Evolutionary conservation across 2,329 filamentous ascomycete genomes (phyloP).

Genomic region (Xylaria sp.): DNA sequence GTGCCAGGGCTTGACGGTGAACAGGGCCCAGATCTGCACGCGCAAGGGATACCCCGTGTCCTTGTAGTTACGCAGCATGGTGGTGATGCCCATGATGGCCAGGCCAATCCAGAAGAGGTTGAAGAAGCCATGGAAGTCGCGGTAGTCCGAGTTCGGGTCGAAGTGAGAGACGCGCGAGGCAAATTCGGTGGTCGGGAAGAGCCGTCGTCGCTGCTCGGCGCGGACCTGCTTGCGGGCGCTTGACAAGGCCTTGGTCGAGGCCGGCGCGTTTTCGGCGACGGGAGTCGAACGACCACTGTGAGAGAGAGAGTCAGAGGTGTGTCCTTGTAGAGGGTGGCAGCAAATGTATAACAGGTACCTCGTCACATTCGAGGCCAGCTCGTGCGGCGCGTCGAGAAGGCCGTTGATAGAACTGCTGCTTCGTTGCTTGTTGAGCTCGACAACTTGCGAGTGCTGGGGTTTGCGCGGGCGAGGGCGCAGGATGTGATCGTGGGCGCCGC

Average conservation of each 20-base stretch:
- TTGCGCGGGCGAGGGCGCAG: conserved; percentile 63
- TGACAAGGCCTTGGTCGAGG: conserved; percentile 87
- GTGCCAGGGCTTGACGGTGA: conserved; percentile 90
- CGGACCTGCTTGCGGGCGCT: conserved; percentile 85
- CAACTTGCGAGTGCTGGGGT: conserved; percentile 60
- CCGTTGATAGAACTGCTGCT: conserved; percentile 54
- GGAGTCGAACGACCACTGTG: conserved; percentile 84
- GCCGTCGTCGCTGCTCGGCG: conserved; percentile 80
- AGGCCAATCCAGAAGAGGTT: conserved; percentile 98
- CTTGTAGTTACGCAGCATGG: conserved; percentile 91
- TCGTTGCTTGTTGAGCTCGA: conserved; percentile 57
- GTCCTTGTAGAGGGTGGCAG: background rate
- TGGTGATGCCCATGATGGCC: conserved; percentile 95
- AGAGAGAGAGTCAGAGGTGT: background rate
- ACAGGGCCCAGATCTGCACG: conserved; percentile 86
- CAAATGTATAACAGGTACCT: conserved; percentile 52
- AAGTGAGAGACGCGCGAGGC: conserved; percentile 93
- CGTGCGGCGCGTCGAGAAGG: conserved; percentile 52
- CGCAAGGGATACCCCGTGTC: conserved; percentile 90
- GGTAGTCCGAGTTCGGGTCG: conserved; percentile 89
- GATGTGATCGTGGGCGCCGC: conserved; percentile 54
- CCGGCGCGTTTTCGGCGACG: conserved; percentile 88
- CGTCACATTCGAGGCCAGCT: conserved; percentile 56
- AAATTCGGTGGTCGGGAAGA: conserved; percentile 95
- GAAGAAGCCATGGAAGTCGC: conserved; percentile 97